Conservation (phyloP, 2,329 filamentous ascomycete genomes). For the Calonectria leucothoes region DNA sequence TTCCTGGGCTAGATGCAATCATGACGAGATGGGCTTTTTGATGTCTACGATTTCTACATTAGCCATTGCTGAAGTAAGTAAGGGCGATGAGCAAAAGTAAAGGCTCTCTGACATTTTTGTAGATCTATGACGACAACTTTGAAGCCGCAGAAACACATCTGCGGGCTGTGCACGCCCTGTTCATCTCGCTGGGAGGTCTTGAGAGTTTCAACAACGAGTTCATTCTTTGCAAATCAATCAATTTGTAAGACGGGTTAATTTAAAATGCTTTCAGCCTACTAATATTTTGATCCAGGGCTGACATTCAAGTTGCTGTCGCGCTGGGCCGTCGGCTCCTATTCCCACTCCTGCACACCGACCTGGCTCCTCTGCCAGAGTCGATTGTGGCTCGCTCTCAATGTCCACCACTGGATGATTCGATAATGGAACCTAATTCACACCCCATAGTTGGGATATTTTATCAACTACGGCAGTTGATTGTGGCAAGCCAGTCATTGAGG, state of each 20-base stretch:
- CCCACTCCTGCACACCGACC: background rate
- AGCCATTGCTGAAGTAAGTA: background rate
- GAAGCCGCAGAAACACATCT: conserved; percentile 7
- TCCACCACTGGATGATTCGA: background rate
- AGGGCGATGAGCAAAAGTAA: background rate
- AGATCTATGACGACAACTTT: conserved; percentile 3
- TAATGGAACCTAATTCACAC: background rate
- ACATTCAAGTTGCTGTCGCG: conserved; percentile 1
- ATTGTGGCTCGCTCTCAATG: background rate
- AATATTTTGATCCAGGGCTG: background rate
- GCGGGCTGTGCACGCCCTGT: background rate
- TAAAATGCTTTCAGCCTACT: background rate
- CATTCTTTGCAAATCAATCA: conserved; percentile 12
- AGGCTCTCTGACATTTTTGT: background rate
- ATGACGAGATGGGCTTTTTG: background rate
- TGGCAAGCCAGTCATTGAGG: background rate
- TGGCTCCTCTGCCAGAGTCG: background rate
- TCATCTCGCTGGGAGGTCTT: background rate
- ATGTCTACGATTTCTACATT: conserved; percentile 11
- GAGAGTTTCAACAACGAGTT: background rate
- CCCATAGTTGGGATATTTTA: background rate
- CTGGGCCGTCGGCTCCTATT: background rate
- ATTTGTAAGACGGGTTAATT: background rate
- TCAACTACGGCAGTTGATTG: background rate
- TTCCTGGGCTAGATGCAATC: background rate